A percentile compares a stretch with the other conserved stretches of the same genome.
Evolutionary conservation across 306 rosid genomes (phyloP).

Genomic region (Fragaria iinumae): DNA sequence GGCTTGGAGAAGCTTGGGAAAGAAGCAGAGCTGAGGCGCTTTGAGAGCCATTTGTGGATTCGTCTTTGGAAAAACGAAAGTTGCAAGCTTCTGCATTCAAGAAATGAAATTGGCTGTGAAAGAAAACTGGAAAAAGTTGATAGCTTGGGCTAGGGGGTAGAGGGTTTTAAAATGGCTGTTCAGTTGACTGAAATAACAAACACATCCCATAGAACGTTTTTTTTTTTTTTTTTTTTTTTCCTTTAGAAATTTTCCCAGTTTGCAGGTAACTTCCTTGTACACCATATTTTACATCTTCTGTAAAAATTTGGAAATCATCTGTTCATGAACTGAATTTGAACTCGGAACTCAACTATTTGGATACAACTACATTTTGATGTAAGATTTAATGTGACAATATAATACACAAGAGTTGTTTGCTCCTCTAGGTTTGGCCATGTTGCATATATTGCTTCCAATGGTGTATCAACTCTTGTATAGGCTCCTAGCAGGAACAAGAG

Average conservation of each 20-base stretch:
- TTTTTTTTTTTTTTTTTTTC: neutral
- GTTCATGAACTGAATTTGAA: neutral
- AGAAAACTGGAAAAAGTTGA: neutral
- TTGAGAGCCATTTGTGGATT: constrained; percentile 35
- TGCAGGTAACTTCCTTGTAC: neutral
- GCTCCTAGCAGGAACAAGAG: neutral
- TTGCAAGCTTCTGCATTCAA: neutral
- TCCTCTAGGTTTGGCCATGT: neutral
- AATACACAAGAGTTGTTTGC: neutral
- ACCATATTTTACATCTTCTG: neutral
- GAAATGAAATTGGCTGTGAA: neutral
- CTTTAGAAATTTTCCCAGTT: neutral
- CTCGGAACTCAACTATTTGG: neutral
- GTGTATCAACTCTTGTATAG: neutral
- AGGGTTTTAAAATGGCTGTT: neutral
- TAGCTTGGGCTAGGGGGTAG: constrained; percentile 2
- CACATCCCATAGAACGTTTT: neutral
- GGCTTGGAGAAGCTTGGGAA: constrained; percentile 42
- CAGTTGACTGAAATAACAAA: neutral
- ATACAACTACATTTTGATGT: neutral
- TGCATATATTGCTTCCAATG: neutral
- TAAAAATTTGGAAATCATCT: neutral
- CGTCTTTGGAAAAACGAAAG: neutral
- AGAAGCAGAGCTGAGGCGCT: constrained; percentile 48
- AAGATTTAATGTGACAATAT: neutral